Base-by-base conservation (phyloP, 257 asterid species). In the Solanum chaucha region DNA sequence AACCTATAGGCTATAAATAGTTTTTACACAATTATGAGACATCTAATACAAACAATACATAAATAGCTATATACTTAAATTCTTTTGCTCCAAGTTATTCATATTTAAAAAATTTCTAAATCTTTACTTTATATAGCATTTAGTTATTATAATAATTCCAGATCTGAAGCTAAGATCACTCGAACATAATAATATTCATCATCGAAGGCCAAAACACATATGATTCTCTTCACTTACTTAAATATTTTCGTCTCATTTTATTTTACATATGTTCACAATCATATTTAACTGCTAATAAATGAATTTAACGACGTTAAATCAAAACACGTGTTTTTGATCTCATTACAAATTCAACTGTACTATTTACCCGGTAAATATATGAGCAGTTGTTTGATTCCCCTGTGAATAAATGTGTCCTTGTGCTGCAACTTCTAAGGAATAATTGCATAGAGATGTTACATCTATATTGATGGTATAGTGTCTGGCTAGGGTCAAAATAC, bases 361-460 rank as follows among this genome's bases (percentile, higher is more conserved):
- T 2, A 61, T 61, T 61, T 61, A 22, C 30, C 30, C 1, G 0
- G 30, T 59, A 61, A 3, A 59, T 59, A 13, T 48, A 48, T 26
- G 84, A 80, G 28, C 9, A 46, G 0, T 80, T 26, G 40, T 46
- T 28, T 81, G 68, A 81, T 81, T 48, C 48, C 85, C 68, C 44
- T 81, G 67, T 81, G 30, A 48, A 44, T 20, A 51, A 48, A 48
- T 81, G 68, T 81, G 44, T 48, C 85, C 85, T 48, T 19, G 38
- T 81, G 28, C 68, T 81, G 85, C 85, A 81, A 48, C 15, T 28
- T 81, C 68, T 81, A 81, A 46, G 85, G 87, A 64, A 84, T 41
- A 38, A 38, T 65, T n/a, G 20, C 87, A 65, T 65, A 84, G 65
- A 65, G 34, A 65, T 84, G 87, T 40, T 84, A 46, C 64, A 70